These are phyloP conservation scores for Ceratobasidium sp. DNA, from an alignment of 1,284 basidiomycete species.

Conservation along the genomic window DNA sequence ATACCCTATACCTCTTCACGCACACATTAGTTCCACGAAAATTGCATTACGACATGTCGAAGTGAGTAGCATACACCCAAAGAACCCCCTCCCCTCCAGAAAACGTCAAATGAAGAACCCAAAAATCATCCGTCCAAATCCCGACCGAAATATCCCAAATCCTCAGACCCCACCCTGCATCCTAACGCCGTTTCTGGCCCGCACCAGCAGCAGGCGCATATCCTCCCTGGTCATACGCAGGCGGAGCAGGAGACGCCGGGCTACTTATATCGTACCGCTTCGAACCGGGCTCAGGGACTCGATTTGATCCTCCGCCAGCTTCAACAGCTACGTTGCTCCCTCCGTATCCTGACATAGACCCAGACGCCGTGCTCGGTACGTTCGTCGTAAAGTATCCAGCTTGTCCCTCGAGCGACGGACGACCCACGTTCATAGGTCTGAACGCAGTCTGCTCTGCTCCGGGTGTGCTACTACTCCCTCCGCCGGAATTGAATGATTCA, in stretches of 20 bases:
- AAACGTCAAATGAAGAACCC: no score
- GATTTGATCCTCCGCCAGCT: background rate
- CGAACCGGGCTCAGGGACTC: conserved; percentile 1
- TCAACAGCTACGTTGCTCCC: conserved; percentile 24
- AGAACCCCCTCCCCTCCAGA: no score
- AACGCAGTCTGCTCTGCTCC: background rate
- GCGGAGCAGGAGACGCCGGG: conserved; percentile 12
- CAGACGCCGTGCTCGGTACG: background rate
- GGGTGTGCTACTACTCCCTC: background rate
- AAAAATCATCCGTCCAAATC: background rate
- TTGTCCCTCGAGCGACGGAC: background rate
- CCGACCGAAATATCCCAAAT: background rate
- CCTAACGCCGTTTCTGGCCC: background rate
- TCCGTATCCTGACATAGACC: background rate
- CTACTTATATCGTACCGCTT: background rate
- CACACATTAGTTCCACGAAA: no score
- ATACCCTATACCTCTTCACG: no score
- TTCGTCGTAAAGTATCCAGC: background rate
- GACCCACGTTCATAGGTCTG: background rate
- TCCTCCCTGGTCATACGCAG: conserved; percentile 23
- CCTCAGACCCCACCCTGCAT: background rate
- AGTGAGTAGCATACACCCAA: no score
- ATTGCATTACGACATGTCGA: no score
- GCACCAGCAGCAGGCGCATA: background rate
- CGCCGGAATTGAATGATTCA: no score